phyloP scores from a whole-genome alignment of 164 flowering plant genomes.

The Buxus sempervirens region DNA sequence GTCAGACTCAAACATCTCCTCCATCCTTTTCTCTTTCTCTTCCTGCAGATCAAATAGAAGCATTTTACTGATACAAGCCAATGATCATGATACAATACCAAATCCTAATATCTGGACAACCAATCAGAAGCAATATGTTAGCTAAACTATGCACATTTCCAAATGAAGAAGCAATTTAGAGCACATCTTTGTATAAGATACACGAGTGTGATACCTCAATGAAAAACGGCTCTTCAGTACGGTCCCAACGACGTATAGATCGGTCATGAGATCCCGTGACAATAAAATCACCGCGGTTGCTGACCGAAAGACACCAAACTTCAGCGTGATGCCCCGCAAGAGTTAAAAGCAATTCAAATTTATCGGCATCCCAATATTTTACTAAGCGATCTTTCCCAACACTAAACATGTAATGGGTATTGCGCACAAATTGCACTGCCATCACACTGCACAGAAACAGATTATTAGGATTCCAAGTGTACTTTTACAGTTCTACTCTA shows the following conservation, averaged over 20 bases:
- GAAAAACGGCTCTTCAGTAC: constrained; percentile 92
- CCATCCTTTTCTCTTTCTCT: constrained; percentile 94
- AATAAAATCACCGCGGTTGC: constrained; percentile 89
- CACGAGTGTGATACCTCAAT: constrained; percentile 59
- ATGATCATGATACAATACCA: neutral
- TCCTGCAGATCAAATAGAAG: constrained; percentile 51
- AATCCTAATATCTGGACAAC: neutral
- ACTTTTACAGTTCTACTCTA: neutral
- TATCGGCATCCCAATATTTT: constrained; percentile 99
- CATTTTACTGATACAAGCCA: neutral
- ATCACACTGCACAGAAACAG: constrained; percentile 61
- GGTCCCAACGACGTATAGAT: constrained; percentile 97
- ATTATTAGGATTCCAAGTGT: constrained; percentile 11
- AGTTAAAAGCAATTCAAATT: constrained; percentile 90
- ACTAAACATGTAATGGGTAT: constrained; percentile 91
- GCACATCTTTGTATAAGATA: neutral
- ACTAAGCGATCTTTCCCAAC: constrained; percentile 90
- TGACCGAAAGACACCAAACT: constrained; percentile 81
- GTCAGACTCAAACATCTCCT: constrained; percentile 87
- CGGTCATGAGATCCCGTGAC: constrained; percentile 93
- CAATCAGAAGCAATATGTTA: constrained; percentile 1
- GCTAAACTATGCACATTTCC: neutral
- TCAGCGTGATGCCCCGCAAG: constrained; percentile 95
- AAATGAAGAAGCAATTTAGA: neutral
- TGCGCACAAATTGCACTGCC: constrained; percentile 85